Percentiles rank a stretch among this genome's conserved stretches.
These are phyloP conservation scores for Flaveria linearis DNA, from an alignment of 129 eudicot genomes.

Conservation along the genomic window DNA sequence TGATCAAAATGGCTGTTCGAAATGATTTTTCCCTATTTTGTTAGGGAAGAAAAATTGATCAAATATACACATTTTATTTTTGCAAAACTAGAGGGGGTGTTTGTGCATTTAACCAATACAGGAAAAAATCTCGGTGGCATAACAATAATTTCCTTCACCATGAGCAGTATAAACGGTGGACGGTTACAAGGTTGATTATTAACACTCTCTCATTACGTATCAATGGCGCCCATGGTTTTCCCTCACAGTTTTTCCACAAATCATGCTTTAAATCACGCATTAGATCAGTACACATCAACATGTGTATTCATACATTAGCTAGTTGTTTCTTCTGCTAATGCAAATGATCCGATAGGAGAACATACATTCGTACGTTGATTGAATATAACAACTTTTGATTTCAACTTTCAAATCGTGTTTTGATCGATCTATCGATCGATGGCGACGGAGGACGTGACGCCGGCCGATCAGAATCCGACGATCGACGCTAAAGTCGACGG, in stretches of 20 bases:
- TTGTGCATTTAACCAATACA: not conserved
- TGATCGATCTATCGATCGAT: constrained; percentile 15
- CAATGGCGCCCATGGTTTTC: constrained; percentile 48
- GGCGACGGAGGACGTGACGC: constrained; percentile 31
- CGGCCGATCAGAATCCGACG: constrained; percentile 14
- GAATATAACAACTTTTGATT: constrained; percentile 14
- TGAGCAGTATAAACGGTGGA: constrained; percentile 36
- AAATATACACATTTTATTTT: no score
- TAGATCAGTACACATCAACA: not conserved
- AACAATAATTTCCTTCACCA: constrained; percentile 9
- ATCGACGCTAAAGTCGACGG: not conserved
- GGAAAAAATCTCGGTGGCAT: constrained; percentile 10
- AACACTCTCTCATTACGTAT: constrained; percentile 21
- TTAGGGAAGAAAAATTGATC: no score
- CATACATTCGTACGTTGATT: not conserved
- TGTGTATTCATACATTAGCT: not conserved
- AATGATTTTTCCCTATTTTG: no score
- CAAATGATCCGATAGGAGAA: not conserved
- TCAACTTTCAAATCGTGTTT: not conserved
- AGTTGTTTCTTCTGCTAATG: no score
- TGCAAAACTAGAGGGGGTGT: no score
- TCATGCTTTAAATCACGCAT: constrained; percentile 15
- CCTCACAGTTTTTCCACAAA: constrained; percentile 27
- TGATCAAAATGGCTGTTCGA: no score
- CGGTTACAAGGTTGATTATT: constrained; percentile 16